phyloP scores from a whole-genome alignment of 2,329 filamentous ascomycete genomes.

The Sporothrix protearum region DNA sequence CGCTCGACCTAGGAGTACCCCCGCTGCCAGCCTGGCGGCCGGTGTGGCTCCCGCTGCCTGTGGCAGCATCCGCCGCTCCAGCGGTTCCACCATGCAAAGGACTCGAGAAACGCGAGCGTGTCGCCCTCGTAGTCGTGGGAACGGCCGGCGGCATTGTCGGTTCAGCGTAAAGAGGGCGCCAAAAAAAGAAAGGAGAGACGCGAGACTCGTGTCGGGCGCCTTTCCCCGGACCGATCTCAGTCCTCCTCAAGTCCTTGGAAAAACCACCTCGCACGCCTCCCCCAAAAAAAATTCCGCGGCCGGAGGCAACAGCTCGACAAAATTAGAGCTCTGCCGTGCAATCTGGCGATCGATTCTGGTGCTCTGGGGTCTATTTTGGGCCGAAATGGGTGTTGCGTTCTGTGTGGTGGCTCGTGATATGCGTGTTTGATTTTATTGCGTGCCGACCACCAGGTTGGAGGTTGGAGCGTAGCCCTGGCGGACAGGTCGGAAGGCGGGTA shows the following conservation, averaged over 20 bases:
- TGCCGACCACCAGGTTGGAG: not conserved
- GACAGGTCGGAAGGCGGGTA: not conserved
- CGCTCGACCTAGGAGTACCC: slow-evolving; percentile 19
- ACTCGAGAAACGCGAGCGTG: slow-evolving; percentile 57
- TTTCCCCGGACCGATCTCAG: slow-evolving; percentile 1
- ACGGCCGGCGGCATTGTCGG: slow-evolving; percentile 35
- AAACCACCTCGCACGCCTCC: slow-evolving; percentile 11
- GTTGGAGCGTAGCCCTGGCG: not conserved
- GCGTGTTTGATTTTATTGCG: slow-evolving; percentile 16
- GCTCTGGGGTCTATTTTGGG: not conserved
- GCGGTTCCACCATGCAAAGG: slow-evolving; percentile 39
- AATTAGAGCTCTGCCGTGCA: not conserved
- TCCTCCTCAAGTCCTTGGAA: not conserved
- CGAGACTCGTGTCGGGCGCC: not conserved
- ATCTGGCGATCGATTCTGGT: not conserved
- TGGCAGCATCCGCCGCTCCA: slow-evolving; percentile 26
- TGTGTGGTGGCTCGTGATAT: not conserved
- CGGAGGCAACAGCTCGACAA: not conserved
- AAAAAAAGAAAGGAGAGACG: not conserved
- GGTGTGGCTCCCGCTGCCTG: slow-evolving; percentile 17
- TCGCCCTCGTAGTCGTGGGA: slow-evolving; percentile 46
- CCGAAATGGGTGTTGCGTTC: not conserved
- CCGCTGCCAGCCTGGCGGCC: not conserved
- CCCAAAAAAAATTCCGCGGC: not conserved
- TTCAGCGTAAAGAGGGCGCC: not conserved